Conservation (phyloP, 805 yeast species). For the Candida ovalis region DNA sequence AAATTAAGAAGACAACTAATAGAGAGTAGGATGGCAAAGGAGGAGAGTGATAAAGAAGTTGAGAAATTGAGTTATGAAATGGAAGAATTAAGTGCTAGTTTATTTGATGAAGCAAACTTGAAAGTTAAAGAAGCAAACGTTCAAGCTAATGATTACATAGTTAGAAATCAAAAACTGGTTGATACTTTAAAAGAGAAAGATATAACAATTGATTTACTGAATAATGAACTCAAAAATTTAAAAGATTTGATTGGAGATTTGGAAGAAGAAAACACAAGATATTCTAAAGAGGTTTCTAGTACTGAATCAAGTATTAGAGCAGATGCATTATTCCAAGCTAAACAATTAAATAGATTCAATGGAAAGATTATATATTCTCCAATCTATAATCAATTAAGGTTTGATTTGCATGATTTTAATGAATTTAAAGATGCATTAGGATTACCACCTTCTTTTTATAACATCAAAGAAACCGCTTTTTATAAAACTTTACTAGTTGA, state of each 20-base stretch:
- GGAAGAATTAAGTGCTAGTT: constrained; percentile 71
- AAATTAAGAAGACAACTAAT: constrained; percentile 32
- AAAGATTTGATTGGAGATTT: constrained; percentile 56
- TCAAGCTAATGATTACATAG: constrained; percentile 55
- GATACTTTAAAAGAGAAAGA: constrained; percentile 67
- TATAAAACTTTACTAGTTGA: constrained; percentile 64
- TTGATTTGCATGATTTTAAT: constrained; percentile 41
- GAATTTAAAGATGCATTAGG: constrained; percentile 42
- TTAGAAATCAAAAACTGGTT: constrained; percentile 52
- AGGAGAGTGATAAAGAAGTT: constrained; percentile 55
- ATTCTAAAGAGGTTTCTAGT: not conserved
- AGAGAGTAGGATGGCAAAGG: constrained; percentile 33
- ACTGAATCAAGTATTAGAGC: constrained; percentile 11
- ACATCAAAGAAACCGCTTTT: constrained; percentile 50
- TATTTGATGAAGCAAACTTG: constrained; percentile 79
- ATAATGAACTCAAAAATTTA: constrained; percentile 63
- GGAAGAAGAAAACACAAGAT: constrained; percentile 37
- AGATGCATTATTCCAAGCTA: constrained; percentile 16
- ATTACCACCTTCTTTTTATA: constrained; percentile 4
- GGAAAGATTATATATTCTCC: constrained; percentile 27
- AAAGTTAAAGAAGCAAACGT: constrained; percentile 80
- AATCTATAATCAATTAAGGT: constrained; percentile 33
- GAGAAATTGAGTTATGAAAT: constrained; percentile 65
- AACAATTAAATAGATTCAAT: constrained; percentile 21
- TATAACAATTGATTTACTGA: constrained; percentile 56